Evolutionary conservation across 1,139 yeast genomes (phyloP), one percentile per base, ranked within the genome.

Genomic region (Candida sp.): DNA sequence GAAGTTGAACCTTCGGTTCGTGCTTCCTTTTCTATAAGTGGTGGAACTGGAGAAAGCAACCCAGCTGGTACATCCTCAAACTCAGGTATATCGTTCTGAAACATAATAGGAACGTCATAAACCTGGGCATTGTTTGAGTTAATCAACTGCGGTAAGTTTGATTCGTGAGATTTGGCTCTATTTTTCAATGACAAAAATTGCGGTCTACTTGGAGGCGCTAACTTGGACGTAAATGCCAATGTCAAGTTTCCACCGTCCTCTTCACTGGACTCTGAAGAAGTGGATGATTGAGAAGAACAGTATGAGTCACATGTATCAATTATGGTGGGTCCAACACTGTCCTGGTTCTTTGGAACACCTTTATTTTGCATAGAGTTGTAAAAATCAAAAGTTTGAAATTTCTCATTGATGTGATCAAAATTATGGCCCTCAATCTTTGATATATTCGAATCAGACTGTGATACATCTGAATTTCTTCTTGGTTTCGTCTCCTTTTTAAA

Each of bases 241-340:
- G 83, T 79, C 48, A 81, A 60, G 51, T 80, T 77, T 1, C 78
- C 82, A 27, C 58, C 73, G 40, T 66, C 77, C 27, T 58, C 64
- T 21, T 58, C 64, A 37, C 61, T 61, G 11, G 54, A 62, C 21
- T 50, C 55, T 19, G 48, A 46, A 7, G 42, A 46, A 15, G 47
- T 42, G 34, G 44, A 41, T 5, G 47, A 41, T 19, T 46, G 39
- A 4, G 49, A 46, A 25, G 45, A 40, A 15, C 36, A 41, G 5
- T 53, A 44, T 5, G 52, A 49, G 19, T 39, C 43, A 21, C 22
- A 34, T 8, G 34, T 15, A 27, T 27, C 15, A 34, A 34, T 27
- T n/a, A 25, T 35, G 19, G 39, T 23, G 2, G 40, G 30, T 8
- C 41, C 34, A 15, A 25, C 30, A 21, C 38, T 25, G 12, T 29